Evolutionary conservation across 1,284 basidiomycete genomes (phyloP), one percentile per base, ranked within the genome.

Genomic region (Ustilago shanxiensis): DNA sequence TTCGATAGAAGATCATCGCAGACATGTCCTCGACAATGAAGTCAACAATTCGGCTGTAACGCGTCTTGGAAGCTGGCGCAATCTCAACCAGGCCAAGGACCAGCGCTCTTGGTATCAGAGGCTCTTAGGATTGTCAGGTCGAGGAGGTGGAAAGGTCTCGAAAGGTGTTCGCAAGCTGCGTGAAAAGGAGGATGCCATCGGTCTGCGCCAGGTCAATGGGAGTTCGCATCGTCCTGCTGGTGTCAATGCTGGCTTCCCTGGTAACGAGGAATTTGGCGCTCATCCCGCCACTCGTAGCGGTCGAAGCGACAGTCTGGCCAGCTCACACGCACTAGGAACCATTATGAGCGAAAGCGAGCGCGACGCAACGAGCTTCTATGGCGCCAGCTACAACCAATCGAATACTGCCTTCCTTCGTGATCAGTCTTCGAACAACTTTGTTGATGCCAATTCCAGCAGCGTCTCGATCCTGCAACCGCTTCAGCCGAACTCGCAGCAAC

Each of bases 31-130:
- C 51, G 95, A 98, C 85, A 93, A 97, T 78, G 91, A 95, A 83
- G 94, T 96, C 79, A 96, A 96, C 88, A 95, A 91, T 60, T 94
- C 93, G 0, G 92, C 94, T 10, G 91, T 92, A 16, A 95, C 94
- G 0, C 92, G 93, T 75, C 90, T 98, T 11, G 92, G 91, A 9
- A 90, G 92, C 71, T 96, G 94, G 93, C 90, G 89, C 66, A 98
- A 98, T 85, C 91, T 95, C 52, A 98, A 98, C 85, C 92, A 93
- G 80, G 93, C 93, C 0, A 88, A 87, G 7, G 94, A 96, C 85
- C 89, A 92, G 0, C 90, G 95, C 16, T 87, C 89, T 0, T 93
- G 91, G 90, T 89, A 92, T 68, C 90, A 95, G 87, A 91, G 90
- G 75, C 72, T 94, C 18, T 87, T 95, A 1, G 93, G 93, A 0